Evolutionary conservation across 2,329 filamentous ascomycete genomes (phyloP).

Genomic region (Eurotiales sp.): DNA sequence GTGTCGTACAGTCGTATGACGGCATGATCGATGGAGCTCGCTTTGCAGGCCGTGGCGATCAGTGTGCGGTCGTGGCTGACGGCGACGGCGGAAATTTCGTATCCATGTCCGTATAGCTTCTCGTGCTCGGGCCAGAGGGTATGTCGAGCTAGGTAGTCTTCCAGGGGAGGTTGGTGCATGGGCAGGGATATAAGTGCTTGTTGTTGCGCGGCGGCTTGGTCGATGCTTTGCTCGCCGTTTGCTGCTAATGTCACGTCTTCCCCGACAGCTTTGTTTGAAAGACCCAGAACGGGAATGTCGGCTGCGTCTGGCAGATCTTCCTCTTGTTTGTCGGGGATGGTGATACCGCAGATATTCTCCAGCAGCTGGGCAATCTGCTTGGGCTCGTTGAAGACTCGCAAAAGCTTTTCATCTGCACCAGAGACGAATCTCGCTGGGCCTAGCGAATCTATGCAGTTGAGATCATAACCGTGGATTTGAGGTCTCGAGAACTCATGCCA

Average conservation of each 20-base stretch:
- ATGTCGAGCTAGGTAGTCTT: conserved; percentile 83
- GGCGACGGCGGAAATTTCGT: conserved; percentile 88
- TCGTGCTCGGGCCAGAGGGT: conserved; percentile 95
- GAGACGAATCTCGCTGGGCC: conserved; percentile 77
- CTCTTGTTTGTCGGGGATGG: conserved; percentile 23
- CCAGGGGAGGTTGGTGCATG: conserved; percentile 71
- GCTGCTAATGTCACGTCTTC: conserved; percentile 37
- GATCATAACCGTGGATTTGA: conserved; percentile 96
- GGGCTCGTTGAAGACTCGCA: conserved; percentile 90
- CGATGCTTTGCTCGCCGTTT: conserved; percentile 24
- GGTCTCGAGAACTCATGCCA: conserved; percentile 97
- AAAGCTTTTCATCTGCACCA: conserved; percentile 95
- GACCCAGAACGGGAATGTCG: conserved; percentile 87
- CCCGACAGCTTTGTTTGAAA: conserved; percentile 89
- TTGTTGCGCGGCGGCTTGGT: conserved; percentile 19
- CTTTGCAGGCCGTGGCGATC: conserved; percentile 88
- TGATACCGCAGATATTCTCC: conserved; percentile 62
- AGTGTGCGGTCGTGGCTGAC: conserved; percentile 69
- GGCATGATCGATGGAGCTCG: conserved; percentile 88
- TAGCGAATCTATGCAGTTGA: conserved; percentile 86
- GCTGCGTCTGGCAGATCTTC: conserved; percentile 73
- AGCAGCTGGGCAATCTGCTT: conserved; percentile 76
- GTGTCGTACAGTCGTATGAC: conserved; percentile 92
- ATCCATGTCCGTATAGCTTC: conserved; percentile 96
- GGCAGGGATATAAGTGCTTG: conserved; percentile 43